A percentile compares a stretch with the other conserved stretches of the same genome.
Evolutionary conservation across 2,329 filamentous ascomycete species (phyloP).

Genomic region (Curvularia spicifera): DNA sequence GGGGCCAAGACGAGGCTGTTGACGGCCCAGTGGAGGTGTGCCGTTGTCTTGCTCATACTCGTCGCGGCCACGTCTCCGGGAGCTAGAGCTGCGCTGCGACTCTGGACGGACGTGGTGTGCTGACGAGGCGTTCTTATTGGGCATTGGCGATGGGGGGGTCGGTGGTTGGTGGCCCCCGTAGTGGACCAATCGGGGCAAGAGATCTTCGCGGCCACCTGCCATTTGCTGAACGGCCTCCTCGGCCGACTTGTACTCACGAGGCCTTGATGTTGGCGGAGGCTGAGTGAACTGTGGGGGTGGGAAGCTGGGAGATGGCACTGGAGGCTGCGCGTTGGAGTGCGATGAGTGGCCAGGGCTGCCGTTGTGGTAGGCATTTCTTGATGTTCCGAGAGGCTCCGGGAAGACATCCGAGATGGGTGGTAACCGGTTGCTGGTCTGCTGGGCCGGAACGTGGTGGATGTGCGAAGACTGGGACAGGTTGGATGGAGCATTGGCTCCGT

Average conservation of each 20-base stretch:
- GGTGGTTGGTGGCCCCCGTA: slow-evolving; percentile 94
- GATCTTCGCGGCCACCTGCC: slow-evolving; percentile 87
- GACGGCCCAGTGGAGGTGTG: slow-evolving; percentile 79
- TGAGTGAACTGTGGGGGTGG: slow-evolving; percentile 60
- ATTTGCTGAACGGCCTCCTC: slow-evolving; percentile 93
- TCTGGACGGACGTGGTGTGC: slow-evolving; percentile 40
- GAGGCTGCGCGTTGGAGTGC: slow-evolving; percentile 69
- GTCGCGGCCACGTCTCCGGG: slow-evolving; percentile 77
- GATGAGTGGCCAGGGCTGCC: slow-evolving; percentile 70
- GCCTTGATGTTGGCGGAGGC: slow-evolving; percentile 62
- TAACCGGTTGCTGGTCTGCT: slow-evolving; percentile 87
- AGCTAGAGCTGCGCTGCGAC: slow-evolving; percentile 61
- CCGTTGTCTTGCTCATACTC: slow-evolving; percentile 91
- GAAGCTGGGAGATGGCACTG: slow-evolving; percentile 79
- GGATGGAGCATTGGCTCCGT: slow-evolving; percentile 80
- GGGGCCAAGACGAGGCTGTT: slow-evolving; percentile 61
- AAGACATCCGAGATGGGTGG: slow-evolving; percentile 96
- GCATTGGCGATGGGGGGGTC: slow-evolving; percentile 81
- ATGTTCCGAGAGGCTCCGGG: slow-evolving; percentile 71
- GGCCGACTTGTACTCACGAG: slow-evolving; percentile 90
- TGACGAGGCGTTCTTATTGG: slow-evolving; percentile 50
- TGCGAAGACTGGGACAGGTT: slow-evolving; percentile 84
- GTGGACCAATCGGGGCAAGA: slow-evolving; percentile 91
- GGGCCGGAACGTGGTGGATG: slow-evolving; percentile 87
- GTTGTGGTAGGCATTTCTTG: slow-evolving; percentile 60